Conservation (phyloP, 208 protist genomes). For the Naegleria fowleri region DNA sequence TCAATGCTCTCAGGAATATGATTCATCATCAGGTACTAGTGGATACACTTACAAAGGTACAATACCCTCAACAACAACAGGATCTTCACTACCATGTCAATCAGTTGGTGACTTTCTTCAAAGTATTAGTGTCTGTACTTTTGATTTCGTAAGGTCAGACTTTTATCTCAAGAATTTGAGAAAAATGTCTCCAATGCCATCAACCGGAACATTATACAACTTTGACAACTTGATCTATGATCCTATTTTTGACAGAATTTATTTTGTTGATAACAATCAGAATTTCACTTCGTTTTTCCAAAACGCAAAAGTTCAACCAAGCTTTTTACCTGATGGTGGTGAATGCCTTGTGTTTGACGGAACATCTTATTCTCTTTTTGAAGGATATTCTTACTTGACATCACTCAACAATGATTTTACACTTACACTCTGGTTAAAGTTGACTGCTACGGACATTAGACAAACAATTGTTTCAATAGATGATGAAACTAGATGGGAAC, state of each 20-base stretch:
- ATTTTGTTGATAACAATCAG: background rate
- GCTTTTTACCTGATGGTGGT: background rate
- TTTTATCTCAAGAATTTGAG: background rate
- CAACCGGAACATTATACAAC: background rate
- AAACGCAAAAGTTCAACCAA: background rate
- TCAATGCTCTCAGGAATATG: background rate
- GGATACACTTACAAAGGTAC: background rate
- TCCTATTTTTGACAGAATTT: background rate
- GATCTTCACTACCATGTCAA: background rate
- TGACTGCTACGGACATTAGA: background rate
- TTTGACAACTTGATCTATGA: background rate
- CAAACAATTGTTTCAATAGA: background rate
- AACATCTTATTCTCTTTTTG: background rate
- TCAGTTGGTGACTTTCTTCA: background rate
- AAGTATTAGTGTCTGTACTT: background rate
- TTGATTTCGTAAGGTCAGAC: background rate
- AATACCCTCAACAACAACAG: background rate
- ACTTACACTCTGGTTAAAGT: background rate
- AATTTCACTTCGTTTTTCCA: background rate
- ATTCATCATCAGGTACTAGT: background rate
- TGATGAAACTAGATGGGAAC: background rate
- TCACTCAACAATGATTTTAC: background rate
- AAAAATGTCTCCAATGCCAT: background rate
- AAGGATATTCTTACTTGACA: background rate
- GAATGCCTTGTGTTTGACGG: background rate